Percentiles rank a stretch among this genome's conserved stretches.
These are phyloP conservation scores for Wickerhamomyces queroliae DNA, from an alignment of 805 yeast genomes.

Conservation along the genomic window DNA sequence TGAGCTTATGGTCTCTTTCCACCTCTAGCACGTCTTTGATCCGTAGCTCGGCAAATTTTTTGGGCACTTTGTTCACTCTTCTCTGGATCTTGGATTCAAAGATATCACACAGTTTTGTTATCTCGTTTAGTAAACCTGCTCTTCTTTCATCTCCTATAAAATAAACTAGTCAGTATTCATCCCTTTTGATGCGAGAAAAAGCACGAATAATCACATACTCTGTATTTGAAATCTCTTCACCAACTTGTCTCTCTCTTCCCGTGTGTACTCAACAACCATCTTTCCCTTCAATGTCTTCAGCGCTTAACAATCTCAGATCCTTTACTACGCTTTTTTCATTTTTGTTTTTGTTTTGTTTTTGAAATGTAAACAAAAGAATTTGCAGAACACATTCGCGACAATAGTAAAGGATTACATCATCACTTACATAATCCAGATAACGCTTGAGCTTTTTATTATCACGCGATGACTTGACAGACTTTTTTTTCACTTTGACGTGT, in stretches of 20 bases:
- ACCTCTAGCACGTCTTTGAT: conserved; percentile 19
- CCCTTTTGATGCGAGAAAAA: no score
- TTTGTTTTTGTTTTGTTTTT: neutral
- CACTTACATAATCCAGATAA: no score
- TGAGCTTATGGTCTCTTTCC: conserved; percentile 22
- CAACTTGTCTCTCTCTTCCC: conserved; percentile 9
- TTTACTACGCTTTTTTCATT: neutral
- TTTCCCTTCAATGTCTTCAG: neutral
- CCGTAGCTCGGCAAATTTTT: conserved; percentile 15
- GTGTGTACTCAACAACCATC: conserved; percentile 11
- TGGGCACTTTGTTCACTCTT: conserved; percentile 17
- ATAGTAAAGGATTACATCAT: conserved; percentile 1
- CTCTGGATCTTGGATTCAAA: conserved; percentile 18
- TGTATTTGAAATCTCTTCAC: conserved; percentile 18
- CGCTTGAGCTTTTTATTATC: no score
- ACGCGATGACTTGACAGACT: neutral
- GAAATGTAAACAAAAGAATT: conserved; percentile 1
- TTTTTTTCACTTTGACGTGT: neutral
- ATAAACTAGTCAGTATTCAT: conserved; percentile 2
- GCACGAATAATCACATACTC: conserved; percentile 11
- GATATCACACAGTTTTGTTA: conserved; percentile 10
- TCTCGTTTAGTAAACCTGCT: conserved; percentile 9
- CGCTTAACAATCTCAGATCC: neutral
- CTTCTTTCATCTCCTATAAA: conserved; percentile 15
- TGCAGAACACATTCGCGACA: neutral